phyloP scores from a whole-genome alignment of 768 basidiomycete species.

The Trametes villosa region DNA sequence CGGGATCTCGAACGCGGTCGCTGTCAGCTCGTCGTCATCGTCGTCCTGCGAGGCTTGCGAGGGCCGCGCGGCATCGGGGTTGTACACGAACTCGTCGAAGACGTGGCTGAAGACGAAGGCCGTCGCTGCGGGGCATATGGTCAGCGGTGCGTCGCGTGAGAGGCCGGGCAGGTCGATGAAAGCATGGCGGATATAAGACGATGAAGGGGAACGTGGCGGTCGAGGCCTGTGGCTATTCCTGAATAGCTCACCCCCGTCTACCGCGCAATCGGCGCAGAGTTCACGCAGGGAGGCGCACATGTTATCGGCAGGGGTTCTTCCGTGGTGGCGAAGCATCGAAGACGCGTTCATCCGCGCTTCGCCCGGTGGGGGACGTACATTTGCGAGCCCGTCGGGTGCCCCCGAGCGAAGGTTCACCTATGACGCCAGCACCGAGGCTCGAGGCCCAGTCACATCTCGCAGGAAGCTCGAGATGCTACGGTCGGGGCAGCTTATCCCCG shows the following conservation, averaged over 20 bases:
- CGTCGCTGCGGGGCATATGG: conserved; percentile 55
- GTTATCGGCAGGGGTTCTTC: not conserved
- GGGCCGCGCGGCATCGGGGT: conserved; percentile 41
- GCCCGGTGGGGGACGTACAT: not conserved
- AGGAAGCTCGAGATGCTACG: conserved; percentile 1
- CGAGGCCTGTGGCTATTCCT: not conserved
- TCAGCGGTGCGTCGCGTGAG: not conserved
- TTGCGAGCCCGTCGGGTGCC: not conserved
- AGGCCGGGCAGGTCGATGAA: not conserved
- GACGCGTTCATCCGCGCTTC: conserved; percentile 4
- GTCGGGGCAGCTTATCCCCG: not conserved
- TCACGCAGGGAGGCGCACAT: not conserved
- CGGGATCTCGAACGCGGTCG: conserved; percentile 75
- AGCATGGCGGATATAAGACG: not conserved
- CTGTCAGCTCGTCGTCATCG: conserved; percentile 23
- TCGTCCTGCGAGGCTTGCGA: conserved; percentile 20
- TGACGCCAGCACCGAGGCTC: conserved; percentile 3
- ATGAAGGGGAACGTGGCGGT: too few relatives aligned
- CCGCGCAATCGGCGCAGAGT: not conserved
- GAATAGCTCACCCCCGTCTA: not conserved
- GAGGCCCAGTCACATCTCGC: not conserved
- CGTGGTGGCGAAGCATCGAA: not conserved
- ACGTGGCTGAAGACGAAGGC: conserved; percentile 80
- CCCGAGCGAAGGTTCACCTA: not conserved
- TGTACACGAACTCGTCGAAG: conserved; percentile 81